Evolutionary conservation across 1,284 basidiomycete species (phyloP).

Genomic region (Sporisorium reilianum): DNA sequence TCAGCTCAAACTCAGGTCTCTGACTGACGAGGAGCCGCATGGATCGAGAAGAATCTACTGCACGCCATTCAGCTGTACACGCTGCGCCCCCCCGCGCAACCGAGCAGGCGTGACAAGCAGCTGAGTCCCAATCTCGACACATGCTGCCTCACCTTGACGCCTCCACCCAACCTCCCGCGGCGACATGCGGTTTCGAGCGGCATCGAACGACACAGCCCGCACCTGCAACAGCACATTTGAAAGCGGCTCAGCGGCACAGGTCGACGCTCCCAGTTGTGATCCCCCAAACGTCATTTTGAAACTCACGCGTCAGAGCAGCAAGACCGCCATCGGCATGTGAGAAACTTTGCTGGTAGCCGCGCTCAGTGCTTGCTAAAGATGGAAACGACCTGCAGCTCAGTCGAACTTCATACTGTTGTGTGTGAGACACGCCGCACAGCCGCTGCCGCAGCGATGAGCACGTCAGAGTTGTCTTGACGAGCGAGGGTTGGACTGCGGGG

Average conservation of each 20-base stretch:
- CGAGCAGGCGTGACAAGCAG: neutral
- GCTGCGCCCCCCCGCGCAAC: neutral
- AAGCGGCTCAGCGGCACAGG: no score
- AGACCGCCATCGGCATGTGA: slow-evolving; percentile 6
- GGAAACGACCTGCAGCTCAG: no score
- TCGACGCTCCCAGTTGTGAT: no score
- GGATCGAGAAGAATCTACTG: slow-evolving; percentile 21
- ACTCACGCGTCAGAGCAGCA: slow-evolving; percentile 2
- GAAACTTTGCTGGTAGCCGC: neutral
- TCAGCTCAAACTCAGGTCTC: neutral
- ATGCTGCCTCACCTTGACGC: neutral
- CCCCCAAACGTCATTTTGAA: slow-evolving; percentile 5
- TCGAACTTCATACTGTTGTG: no score
- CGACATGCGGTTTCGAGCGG: no score
- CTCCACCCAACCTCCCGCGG: neutral
- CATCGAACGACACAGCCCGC: slow-evolving; percentile 2
- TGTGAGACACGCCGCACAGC: neutral
- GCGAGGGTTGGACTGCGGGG: neutral
- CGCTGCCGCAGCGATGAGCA: neutral
- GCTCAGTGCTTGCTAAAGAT: no score
- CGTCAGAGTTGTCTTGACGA: neutral
- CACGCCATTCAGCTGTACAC: neutral
- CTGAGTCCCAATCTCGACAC: neutral
- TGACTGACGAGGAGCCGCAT: neutral
- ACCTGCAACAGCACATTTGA: no score